Evolutionary conservation across 805 yeast genomes (phyloP).

Genomic region (Starmerella riodocensis): DNA sequence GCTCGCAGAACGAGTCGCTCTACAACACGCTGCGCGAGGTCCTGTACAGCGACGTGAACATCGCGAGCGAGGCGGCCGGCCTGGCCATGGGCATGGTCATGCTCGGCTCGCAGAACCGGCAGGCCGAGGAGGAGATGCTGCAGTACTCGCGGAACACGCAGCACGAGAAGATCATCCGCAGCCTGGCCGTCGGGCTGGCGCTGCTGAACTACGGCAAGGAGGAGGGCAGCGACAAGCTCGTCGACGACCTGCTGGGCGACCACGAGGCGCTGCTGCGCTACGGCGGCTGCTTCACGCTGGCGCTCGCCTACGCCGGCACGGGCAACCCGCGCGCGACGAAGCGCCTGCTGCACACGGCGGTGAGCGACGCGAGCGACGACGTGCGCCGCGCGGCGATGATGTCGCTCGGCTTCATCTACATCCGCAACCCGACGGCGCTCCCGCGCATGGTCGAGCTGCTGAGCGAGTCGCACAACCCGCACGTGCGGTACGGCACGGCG

Average conservation of each 20-base stretch:
- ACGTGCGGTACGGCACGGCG: slow-evolving; percentile 96
- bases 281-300: slow-evolving; percentile 91
- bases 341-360: slow-evolving; percentile 80
- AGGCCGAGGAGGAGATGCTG: slow-evolving; percentile 64
- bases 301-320: slow-evolving; percentile 93
- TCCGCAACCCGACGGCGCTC: slow-evolving; percentile 82
- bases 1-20: slow-evolving; percentile 55
- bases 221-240: slow-evolving; percentile 57
- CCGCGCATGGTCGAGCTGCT: slow-evolving; percentile 90
- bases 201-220: slow-evolving; percentile 76
- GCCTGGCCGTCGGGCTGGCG: slow-evolving; percentile 83
- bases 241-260: slow-evolving; percentile 52
- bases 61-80: slow-evolving; percentile 94
- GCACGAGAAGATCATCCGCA: slow-evolving; percentile 89
- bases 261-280: slow-evolving; percentile 80
- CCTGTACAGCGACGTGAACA: slow-evolving; percentile 77
- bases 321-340: slow-evolving; percentile 80
- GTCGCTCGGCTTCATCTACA: slow-evolving; percentile 77
- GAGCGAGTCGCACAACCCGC: slow-evolving; percentile 92
- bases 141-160: slow-evolving; percentile 88
- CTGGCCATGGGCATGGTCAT: slow-evolving; percentile 89
- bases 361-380: slow-evolving; percentile 89
- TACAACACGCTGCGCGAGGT: slow-evolving; percentile 76
- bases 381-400: slow-evolving; percentile 94
- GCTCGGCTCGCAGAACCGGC: slow-evolving; percentile 76